Conservation (phyloP, 1,139 yeast genomes). For the Hemisphaericaspora subhashii region DNA sequence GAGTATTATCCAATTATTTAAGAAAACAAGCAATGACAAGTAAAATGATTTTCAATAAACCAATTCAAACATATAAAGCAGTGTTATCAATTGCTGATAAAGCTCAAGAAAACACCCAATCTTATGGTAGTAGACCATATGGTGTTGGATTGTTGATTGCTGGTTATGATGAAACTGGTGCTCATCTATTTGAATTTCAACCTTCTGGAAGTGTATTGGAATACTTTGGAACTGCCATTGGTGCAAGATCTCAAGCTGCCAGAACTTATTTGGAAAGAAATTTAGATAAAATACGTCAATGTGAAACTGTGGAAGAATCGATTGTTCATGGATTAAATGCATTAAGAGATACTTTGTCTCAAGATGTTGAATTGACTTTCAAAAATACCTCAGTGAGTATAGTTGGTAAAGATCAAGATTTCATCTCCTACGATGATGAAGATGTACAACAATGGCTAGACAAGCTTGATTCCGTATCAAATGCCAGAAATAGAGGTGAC, state of each 20-base stretch:
- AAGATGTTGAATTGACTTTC: constrained; percentile 84
- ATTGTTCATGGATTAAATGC: constrained; percentile 89
- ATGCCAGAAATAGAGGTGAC: constrained; percentile 46
- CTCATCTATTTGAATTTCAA: constrained; percentile 91
- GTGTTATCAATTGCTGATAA: constrained; percentile 89
- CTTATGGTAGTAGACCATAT: constrained; percentile 94
- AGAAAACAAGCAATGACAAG: constrained; percentile 92
- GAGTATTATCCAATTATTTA: constrained; percentile 84
- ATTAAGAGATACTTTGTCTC: constrained; percentile 88
- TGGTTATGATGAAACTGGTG: constrained; percentile 94
- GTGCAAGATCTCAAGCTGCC: constrained; percentile 98
- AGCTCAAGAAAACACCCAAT: constrained; percentile 95
- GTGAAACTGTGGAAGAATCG: constrained; percentile 67
- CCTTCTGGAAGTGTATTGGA: constrained; percentile 95
- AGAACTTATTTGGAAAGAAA: constrained; percentile 91
- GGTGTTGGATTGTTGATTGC: constrained; percentile 92
- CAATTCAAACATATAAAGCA: constrained; percentile 83
- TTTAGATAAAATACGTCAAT: constrained; percentile 61
- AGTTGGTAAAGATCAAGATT: constrained; percentile 77
- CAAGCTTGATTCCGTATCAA: constrained; percentile 60
- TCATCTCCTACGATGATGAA: constrained; percentile 82
- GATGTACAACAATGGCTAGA: constrained; percentile 80
- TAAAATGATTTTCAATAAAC: constrained; percentile 81
- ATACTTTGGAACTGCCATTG: constrained; percentile 92
- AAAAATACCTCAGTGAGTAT: constrained; percentile 88